Evolutionary conservation across 1,284 basidiomycete genomes (phyloP).

Genomic region (Inonotus obliquus): DNA sequence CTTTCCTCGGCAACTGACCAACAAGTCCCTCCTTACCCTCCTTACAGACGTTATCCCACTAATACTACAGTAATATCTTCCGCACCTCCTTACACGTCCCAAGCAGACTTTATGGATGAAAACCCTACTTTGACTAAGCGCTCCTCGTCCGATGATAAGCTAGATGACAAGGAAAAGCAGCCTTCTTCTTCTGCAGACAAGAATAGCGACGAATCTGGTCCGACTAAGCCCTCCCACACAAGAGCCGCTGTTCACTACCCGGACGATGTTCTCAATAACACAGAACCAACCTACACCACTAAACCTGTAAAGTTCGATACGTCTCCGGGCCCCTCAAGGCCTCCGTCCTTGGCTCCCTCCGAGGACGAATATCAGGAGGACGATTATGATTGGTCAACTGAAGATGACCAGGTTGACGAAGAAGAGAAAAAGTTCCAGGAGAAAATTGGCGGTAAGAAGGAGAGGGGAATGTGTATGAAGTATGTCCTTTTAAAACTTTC

Average conservation of each 20-base stretch:
- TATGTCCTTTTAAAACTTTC: slow-evolving; percentile 28
- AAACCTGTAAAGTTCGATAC: slow-evolving; percentile 27
- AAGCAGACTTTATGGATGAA: slow-evolving; percentile 14
- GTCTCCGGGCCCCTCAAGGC: slow-evolving; percentile 29
- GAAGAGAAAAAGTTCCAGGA: slow-evolving; percentile 63
- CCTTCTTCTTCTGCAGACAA: not conserved
- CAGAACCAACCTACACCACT: slow-evolving; percentile 22
- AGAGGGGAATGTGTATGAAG: slow-evolving; percentile 53
- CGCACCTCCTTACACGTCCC: slow-evolving; percentile 16
- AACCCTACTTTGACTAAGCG: not conserved
- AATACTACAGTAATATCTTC: slow-evolving; percentile 4
- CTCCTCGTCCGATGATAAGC: not conserved
- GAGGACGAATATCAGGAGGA: slow-evolving; percentile 56
- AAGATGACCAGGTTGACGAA: slow-evolving; percentile 66
- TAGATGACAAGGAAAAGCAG: not conserved
- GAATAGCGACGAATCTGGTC: not conserved
- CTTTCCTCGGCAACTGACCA: not conserved
- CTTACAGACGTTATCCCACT: slow-evolving; percentile 13
- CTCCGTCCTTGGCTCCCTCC: slow-evolving; percentile 46
- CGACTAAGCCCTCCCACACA: slow-evolving; percentile 18
- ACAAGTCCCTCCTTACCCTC: slow-evolving; percentile 11
- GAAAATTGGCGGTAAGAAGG: slow-evolving; percentile 47
- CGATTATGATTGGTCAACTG: slow-evolving; percentile 66
- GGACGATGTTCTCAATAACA: slow-evolving; percentile 31
- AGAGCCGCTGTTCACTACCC: slow-evolving; percentile 48